Conservation (phyloP, 1,139 yeast genomes). For the Scheffersomyces stambukii region DNA sequence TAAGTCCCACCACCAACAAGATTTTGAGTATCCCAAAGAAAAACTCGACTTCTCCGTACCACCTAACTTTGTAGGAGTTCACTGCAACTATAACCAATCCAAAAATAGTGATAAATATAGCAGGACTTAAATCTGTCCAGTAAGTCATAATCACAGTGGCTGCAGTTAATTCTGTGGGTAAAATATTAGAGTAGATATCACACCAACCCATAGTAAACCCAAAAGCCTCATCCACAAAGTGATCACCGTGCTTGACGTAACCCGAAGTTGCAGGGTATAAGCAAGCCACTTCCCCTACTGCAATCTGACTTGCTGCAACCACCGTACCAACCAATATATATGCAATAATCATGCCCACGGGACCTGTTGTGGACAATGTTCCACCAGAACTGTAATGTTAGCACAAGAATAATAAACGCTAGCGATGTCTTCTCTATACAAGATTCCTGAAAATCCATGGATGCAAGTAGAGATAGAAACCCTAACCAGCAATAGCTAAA, state of each 20-base stretch:
- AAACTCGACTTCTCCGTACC: constrained; percentile 32
- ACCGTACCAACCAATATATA: constrained; percentile 19
- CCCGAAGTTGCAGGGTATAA: constrained; percentile 28
- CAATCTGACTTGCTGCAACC: constrained; percentile 20
- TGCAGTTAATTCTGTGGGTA: constrained; percentile 24
- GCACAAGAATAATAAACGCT: no score
- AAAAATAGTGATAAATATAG: constrained; percentile 26
- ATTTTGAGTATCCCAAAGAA: constrained; percentile 26
- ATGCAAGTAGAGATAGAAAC: no score
- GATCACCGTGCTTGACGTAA: constrained; percentile 24
- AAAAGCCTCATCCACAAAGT: constrained; percentile 22
- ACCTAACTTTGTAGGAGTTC: constrained; percentile 23
- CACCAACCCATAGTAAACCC: constrained; percentile 25
- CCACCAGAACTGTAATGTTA: no score
- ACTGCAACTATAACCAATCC: constrained; percentile 19
- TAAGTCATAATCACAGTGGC: constrained; percentile 23
- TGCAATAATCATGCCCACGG: constrained; percentile 19
- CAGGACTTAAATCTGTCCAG: constrained; percentile 20
- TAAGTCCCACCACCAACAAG: constrained; percentile 21
- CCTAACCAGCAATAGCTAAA: no score
- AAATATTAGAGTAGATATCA: constrained; percentile 13
- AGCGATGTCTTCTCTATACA: no score
- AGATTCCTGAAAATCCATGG: no score
- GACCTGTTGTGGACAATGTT: constrained; percentile 16
- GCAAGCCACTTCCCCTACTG: constrained; percentile 24